A percentile compares a stretch with the other conserved stretches of the same genome.
phyloP scores from a whole-genome alignment of 805 yeast species.

The Yarrowia sp. region DNA sequence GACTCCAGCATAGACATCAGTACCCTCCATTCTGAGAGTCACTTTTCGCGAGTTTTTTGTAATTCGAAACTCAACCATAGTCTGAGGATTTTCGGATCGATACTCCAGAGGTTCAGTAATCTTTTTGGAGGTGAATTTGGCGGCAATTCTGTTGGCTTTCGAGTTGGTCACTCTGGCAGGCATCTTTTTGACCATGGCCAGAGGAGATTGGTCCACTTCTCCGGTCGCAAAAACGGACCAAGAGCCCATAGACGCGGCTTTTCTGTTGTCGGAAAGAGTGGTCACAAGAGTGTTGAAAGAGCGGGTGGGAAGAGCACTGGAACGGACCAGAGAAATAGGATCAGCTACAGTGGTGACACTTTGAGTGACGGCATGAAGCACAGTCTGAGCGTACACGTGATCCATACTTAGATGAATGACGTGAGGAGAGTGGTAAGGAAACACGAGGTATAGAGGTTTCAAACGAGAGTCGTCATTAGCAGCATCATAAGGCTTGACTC shows the following conservation, averaged over 20 bases:
- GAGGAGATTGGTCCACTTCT: constrained; percentile 59
- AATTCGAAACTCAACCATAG: constrained; percentile 27
- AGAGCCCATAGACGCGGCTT: constrained; percentile 58
- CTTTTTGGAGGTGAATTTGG: background rate
- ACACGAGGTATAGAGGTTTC: constrained; percentile 60
- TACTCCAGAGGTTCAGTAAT: constrained; percentile 10
- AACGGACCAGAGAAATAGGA: constrained; percentile 43
- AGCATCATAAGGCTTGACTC: constrained; percentile 66
- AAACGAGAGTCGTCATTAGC: constrained; percentile 33
- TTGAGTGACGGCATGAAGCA: constrained; percentile 58
- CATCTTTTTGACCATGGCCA: constrained; percentile 4
- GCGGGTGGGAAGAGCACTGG: constrained; percentile 41
- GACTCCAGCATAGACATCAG: constrained; percentile 73
- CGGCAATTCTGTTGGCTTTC: constrained; percentile 1
- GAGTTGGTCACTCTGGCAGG: background rate
- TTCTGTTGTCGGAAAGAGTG: constrained; percentile 59
- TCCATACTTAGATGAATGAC: constrained; percentile 53
- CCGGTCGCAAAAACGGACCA: constrained; percentile 74
- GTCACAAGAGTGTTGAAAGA: constrained; percentile 57
- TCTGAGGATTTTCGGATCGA: constrained; percentile 26
- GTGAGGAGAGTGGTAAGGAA: constrained; percentile 65
- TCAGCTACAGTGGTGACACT: constrained; percentile 48
- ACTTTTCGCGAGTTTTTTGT: constrained; percentile 29
- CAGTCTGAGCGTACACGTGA: constrained; percentile 49
- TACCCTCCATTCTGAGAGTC: constrained; percentile 50